Evolutionary conservation across 768 basidiomycete genomes (phyloP).

Genomic region (Chiua virens): DNA sequence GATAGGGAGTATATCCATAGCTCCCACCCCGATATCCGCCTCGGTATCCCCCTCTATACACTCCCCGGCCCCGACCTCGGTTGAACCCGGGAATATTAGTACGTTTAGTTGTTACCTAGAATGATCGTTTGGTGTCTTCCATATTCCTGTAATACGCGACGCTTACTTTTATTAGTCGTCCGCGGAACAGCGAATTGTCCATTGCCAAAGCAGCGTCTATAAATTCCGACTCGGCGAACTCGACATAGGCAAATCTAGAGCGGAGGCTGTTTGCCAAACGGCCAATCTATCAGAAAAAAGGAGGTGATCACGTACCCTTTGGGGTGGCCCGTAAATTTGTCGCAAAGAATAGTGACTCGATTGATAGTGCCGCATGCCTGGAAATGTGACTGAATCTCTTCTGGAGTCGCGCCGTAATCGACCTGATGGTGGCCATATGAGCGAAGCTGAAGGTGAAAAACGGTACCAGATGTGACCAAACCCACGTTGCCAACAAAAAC

Average conservation of each 20-base stretch:
- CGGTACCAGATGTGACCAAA: constrained; percentile 16
- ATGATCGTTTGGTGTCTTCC: background rate
- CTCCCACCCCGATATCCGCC: constrained; percentile 62
- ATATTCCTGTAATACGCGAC: background rate
- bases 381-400: constrained; percentile 97
- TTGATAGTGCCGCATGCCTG: constrained; percentile 98
- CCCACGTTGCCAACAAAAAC: constrained; percentile 95
- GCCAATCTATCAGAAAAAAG: constrained; percentile 17
- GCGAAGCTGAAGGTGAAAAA: constrained; percentile 7
- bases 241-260: constrained; percentile 93
- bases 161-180: constrained; percentile 85
- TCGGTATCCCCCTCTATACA: constrained; percentile 58
- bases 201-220: constrained; percentile 89
- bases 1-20: constrained; percentile 52
- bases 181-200: constrained; percentile 95
- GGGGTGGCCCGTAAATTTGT: constrained; percentile 99
- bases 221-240: constrained; percentile 91
- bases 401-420: constrained; percentile 95
- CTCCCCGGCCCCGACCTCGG: constrained; percentile 76
- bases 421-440: constrained; percentile 56
- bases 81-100: constrained; percentile 95
- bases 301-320: constrained; percentile 68
- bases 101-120: constrained; percentile 89
- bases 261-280: constrained; percentile 8
- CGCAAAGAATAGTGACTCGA: constrained; percentile 97